Conservation (phyloP, 768 basidiomycete species). For the Collybia sordida region DNA sequence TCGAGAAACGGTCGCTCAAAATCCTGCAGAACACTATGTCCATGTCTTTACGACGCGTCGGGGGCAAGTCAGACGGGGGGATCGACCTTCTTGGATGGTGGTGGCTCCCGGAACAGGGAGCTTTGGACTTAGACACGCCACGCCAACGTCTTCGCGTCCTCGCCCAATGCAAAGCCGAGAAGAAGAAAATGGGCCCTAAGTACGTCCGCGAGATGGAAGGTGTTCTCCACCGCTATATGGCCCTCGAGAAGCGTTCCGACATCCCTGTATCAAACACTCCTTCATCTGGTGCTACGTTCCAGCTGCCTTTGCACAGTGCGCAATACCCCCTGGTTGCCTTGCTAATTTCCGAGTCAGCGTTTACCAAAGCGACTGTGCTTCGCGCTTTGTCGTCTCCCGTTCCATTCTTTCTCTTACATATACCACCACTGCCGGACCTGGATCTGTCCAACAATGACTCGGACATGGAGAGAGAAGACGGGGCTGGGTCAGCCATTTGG, state of each 20-base stretch:
- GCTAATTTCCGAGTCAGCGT: conserved; percentile 78
- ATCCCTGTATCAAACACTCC: no score
- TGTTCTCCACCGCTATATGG: conserved; percentile 60
- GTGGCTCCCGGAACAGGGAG: conserved; percentile 62
- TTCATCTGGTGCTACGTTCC: neutral
- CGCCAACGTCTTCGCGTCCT: conserved; percentile 70
- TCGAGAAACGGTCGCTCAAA: conserved; percentile 67
- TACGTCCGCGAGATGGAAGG: conserved; percentile 91
- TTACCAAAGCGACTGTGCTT: conserved; percentile 67
- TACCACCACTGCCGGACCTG: conserved; percentile 47
- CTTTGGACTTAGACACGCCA: conserved; percentile 3
- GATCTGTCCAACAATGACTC: neutral
- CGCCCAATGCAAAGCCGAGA: conserved; percentile 91
- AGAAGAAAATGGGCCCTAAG: conserved; percentile 74
- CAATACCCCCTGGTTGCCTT: conserved; percentile 59
- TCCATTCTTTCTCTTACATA: conserved; percentile 77
- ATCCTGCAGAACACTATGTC: conserved; percentile 65
- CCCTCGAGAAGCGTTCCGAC: conserved; percentile 8
- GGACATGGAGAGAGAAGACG: conserved; percentile 15
- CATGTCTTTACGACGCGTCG: conserved; percentile 79
- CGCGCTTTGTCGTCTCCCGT: conserved; percentile 73
- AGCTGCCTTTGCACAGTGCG: conserved; percentile 3
- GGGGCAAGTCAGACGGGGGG: conserved; percentile 89
- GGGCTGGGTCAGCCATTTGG: conserved; percentile 57
- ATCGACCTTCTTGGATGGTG: conserved; percentile 92